These are phyloP conservation scores for Lachnellula willkommii DNA, from an alignment of 2,329 filamentous ascomycete genomes.

Conservation along the genomic window DNA sequence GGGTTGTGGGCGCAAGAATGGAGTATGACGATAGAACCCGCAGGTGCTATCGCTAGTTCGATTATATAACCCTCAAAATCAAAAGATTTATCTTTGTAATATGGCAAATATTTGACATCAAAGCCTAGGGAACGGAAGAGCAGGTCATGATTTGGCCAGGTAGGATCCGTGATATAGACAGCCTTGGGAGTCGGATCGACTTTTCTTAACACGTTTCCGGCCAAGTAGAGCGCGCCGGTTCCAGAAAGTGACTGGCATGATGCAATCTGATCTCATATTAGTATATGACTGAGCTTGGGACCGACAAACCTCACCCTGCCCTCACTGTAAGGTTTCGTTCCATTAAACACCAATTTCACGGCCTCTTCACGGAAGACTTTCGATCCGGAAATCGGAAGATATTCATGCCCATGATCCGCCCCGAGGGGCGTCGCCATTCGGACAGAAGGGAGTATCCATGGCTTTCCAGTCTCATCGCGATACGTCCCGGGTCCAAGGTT, in stretches of 20 bases:
- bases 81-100: constrained; percentile 32
- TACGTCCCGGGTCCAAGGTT: constrained; percentile 38
- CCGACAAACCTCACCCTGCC: constrained; percentile 24
- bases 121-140: constrained; percentile 34
- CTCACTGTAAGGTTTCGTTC: constrained; percentile 25
- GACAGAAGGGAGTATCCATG: constrained; percentile 38
- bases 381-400: constrained; percentile 35
- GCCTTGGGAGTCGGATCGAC: constrained; percentile 21
- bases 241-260: constrained; percentile 38
- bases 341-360: constrained; percentile 31
- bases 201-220: constrained; percentile 30
- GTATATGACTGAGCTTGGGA: not conserved
- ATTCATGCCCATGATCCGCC: constrained; percentile 32
- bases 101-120: constrained; percentile 32
- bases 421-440: constrained; percentile 22
- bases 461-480: constrained; percentile 35
- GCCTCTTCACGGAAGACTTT: constrained; percentile 32
- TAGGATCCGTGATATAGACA: constrained; percentile 37
- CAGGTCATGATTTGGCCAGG: constrained; percentile 39
- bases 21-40: constrained; percentile 31
- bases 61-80: constrained; percentile 32
- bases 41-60: constrained; percentile 27
- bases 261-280: constrained; percentile 24
- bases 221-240: constrained; percentile 37
- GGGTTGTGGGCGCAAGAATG: constrained; percentile 42